These are phyloP conservation scores for Neonectria neomacrospora DNA, from an alignment of 2,329 filamentous ascomycete genomes.

Conservation along the genomic window DNA sequence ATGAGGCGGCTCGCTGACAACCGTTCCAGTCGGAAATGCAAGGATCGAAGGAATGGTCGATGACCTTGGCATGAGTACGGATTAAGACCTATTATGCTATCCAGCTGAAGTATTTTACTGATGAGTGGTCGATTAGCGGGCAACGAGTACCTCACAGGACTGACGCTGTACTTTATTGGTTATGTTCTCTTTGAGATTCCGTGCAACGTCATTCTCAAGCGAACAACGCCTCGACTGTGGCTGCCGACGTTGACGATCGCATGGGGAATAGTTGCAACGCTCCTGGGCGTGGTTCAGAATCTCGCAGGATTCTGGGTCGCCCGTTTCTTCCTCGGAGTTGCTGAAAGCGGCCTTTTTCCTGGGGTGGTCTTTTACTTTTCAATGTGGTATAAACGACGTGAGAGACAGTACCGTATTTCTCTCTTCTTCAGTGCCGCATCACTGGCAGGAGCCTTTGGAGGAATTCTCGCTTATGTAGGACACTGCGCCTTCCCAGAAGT, in stretches of 20 bases:
- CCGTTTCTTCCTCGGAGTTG: constrained; percentile 66
- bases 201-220: constrained; percentile 71
- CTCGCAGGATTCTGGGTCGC: constrained; percentile 63
- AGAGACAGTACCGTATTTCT: constrained; percentile 65
- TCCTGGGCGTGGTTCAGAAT: constrained; percentile 60
- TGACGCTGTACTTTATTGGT: constrained; percentile 74
- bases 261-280: constrained; percentile 66
- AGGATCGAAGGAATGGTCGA: constrained; percentile 64
- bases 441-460: constrained; percentile 66
- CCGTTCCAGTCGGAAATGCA: constrained; percentile 65
- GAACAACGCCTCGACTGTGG: constrained; percentile 67
- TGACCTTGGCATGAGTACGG: constrained; percentile 65
- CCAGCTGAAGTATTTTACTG: fast-evolving
- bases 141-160: constrained; percentile 71
- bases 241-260: constrained; percentile 66
- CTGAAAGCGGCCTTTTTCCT: constrained; percentile 64
- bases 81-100: fast-evolving
- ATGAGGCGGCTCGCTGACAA: constrained; percentile 22
- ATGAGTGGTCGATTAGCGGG: constrained; percentile 53
- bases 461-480: constrained; percentile 64
- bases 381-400: constrained; percentile 66
- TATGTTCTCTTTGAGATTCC: constrained; percentile 71
- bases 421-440: constrained; percentile 67
- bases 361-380: constrained; percentile 63
- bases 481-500: fast-evolving